Percentiles rank a stretch among this genome's conserved stretches.
These are phyloP conservation scores for Fraxinus americana DNA, from an alignment of 257 asterid genomes.

Conservation along the genomic window DNA sequence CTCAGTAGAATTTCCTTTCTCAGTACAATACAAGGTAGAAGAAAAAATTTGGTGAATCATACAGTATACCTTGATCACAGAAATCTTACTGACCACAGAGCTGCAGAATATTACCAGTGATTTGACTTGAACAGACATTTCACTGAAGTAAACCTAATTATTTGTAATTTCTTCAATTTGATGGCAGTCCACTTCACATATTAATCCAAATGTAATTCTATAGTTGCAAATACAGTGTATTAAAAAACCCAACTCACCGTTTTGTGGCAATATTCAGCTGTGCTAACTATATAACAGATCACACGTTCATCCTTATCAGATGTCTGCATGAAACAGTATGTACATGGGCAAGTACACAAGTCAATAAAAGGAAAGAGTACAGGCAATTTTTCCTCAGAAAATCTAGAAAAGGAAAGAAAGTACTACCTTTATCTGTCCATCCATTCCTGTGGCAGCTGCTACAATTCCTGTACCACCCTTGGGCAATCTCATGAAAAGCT, in stretches of 20 bases:
- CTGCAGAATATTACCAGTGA: not conserved
- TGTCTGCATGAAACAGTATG: too few relatives aligned
- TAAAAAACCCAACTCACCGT: slow-evolving; percentile 63
- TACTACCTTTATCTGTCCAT: slow-evolving; percentile 92
- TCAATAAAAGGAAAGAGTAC: slow-evolving; percentile 7
- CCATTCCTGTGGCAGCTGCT: slow-evolving; percentile 99
- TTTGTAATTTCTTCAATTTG: slow-evolving; percentile 18
- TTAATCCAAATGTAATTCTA: slow-evolving; percentile 1
- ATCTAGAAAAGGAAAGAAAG: slow-evolving; percentile 14
- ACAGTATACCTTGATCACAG: not conserved
- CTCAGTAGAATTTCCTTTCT: not conserved
- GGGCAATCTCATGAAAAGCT: too few relatives aligned
- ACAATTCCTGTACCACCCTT: too few relatives aligned
- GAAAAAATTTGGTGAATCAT: not conserved
- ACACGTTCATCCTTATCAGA: too few relatives aligned
- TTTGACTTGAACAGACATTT: slow-evolving; percentile 11
- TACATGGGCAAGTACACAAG: too few relatives aligned
- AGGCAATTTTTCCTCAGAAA: slow-evolving; percentile 2
- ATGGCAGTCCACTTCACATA: slow-evolving; percentile 11
- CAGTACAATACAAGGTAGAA: slow-evolving; percentile 3
- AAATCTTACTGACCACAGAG: not conserved
- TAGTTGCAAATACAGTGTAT: slow-evolving; percentile 18
- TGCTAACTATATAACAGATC: too few relatives aligned
- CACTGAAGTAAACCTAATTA: slow-evolving; percentile 19
- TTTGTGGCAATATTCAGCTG: too few relatives aligned